These are phyloP conservation scores for Chaetomiaceae sp. DNA, from an alignment of 2,329 filamentous ascomycete genomes.

Conservation along the genomic window DNA sequence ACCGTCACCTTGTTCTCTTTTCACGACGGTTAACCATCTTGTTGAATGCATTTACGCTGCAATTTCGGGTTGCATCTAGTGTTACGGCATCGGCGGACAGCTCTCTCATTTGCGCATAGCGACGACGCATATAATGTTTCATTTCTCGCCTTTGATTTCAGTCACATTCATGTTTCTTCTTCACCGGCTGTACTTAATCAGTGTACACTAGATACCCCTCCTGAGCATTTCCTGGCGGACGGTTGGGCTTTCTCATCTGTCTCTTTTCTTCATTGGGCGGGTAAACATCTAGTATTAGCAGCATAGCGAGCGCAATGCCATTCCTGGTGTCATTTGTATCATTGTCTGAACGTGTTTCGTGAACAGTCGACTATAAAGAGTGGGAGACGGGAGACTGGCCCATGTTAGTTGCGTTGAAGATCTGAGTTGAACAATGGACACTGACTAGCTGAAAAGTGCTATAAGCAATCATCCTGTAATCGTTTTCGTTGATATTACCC, in stretches of 20 bases:
- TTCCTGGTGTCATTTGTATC: no score
- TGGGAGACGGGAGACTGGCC: no score
- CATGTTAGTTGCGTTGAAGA: no score
- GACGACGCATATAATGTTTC: slow-evolving; percentile 2
- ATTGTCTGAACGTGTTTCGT: slow-evolving; percentile 30
- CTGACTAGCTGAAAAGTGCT: no score
- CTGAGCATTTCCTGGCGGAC: slow-evolving; percentile 4
- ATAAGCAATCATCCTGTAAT: no score
- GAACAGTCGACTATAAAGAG: slow-evolving; percentile 48
- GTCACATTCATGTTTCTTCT: neutral
- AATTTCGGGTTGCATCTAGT: neutral
- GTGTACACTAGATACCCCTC: slow-evolving; percentile 9
- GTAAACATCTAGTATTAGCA: neutral
- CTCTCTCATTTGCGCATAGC: neutral
- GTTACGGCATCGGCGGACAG: neutral
- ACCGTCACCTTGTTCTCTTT: neutral
- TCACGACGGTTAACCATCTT: neutral
- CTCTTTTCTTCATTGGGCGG: neutral
- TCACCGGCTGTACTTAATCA: neutral
- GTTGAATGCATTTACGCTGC: neutral
- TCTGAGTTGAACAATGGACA: no score
- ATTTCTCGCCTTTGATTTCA: neutral
- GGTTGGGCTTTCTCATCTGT: neutral
- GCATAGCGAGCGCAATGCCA: neutral
- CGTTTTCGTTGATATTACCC: no score